Base-by-base conservation (phyloP, 2,329 filamentous ascomycete genomes). In the Podosphaera xanthii region DNA sequence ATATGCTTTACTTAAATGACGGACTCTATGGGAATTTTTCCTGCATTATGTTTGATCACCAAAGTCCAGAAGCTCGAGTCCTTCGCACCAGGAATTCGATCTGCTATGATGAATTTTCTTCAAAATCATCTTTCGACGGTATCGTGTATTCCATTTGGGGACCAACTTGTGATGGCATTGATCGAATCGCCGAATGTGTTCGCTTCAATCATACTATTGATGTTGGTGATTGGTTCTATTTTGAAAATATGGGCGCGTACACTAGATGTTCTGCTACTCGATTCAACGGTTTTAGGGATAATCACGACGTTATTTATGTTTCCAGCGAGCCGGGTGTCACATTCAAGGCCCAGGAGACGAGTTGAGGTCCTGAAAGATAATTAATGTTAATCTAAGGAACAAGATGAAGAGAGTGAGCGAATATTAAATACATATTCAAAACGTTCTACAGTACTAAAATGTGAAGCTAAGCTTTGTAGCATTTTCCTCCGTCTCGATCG, bases 31-130 rank as follows among this genome's bases (percentile, higher is more conserved):
- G 92, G 68, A 97, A 97, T 75, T 97, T 98, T 70, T 94, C 88
- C 64, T 94, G 89, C 80, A 97, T 97, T 77, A 95, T 97, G 76
- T 98, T 96, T 71, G 92, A 97, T 69, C 92, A 97, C 72, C 92
- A 98, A 77, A 80, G 94, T 67, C 92, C 92, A 0, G 73, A 86
- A 53, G 87, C 91, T 59, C 87, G 86, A 72, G 79, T 97, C 60
- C 76, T 98, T 59, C 83, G 82, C 64, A 75, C 77, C 30, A 75
- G 77, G 61, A 72, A 77, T 62, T 73, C 75, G 61, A 77, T 79
- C 62, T 69, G 81, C 68, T 83, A 83, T 70, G 73, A 83, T 71
- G 73, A 76, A 62, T 60, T 73, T 63, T 67, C 73, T 66, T 74
- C 77, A n/a, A 70, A 75, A 57, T 72, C 72, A 30, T 72, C 75